These are phyloP conservation scores for Picochlorum sp. DNA, from an alignment of 139 green algal species.

Conservation along the genomic window DNA sequence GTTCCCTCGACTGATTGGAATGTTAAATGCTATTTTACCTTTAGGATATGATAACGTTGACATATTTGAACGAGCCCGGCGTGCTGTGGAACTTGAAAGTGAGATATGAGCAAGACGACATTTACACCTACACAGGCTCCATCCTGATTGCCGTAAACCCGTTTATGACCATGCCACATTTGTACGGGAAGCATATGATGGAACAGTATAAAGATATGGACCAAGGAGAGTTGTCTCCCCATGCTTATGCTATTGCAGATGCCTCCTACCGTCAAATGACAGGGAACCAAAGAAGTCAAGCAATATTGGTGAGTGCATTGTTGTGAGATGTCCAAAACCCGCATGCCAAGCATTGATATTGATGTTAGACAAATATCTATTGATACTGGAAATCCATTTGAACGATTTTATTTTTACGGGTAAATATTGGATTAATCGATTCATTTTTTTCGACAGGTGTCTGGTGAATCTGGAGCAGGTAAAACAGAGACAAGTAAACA, in stretches of 20 bases:
- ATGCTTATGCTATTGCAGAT: constrained; percentile 88
- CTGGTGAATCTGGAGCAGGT: constrained; percentile 94
- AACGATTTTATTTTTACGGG: too few relatives aligned
- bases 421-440: too few relatives aligned
- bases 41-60: constrained; percentile 96
- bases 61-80: constrained; percentile 95
- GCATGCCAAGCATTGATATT: constrained; percentile 6
- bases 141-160: constrained; percentile 93
- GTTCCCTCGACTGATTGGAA: background rate
- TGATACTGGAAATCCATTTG: too few relatives aligned
- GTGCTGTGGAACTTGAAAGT: constrained; percentile 82
- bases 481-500: constrained; percentile 99
- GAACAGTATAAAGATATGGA: constrained; percentile 69
- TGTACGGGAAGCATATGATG: constrained; percentile 91
- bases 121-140: constrained; percentile 89
- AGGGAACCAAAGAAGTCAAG: constrained; percentile 62
- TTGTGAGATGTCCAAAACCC: too few relatives aligned
- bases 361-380: constrained; percentile 2
- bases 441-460: too few relatives aligned
- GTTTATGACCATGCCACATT: constrained; percentile 64
- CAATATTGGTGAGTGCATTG: constrained; percentile 76
- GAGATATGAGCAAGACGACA: constrained; percentile 77
- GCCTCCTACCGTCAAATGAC: constrained; percentile 76
- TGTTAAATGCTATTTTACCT: background rate
- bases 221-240: constrained; percentile 83